Base-by-base conservation (phyloP, 73 alveolate species). In the Paramecium sexaurelia region DNA sequence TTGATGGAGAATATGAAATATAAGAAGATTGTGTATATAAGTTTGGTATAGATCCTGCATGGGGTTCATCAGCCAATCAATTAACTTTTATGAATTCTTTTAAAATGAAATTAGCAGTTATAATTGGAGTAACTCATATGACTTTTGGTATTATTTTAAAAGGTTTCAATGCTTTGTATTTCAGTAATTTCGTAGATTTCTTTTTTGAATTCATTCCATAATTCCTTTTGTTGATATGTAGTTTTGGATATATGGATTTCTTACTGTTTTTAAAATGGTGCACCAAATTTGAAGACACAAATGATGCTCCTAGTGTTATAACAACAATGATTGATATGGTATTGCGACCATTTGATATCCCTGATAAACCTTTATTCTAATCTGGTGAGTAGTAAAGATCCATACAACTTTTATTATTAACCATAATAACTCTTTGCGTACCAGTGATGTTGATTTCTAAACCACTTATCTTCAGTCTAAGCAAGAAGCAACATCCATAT, bases 261-360 rank as follows among this genome's bases (percentile, higher is more conserved):
- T 94, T 97, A 24, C 94, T 97, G 27, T 83, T 97, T 68, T 75
- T 94, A 15, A 97, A 97, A 91, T 97, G 99, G 99, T n/a, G 47
- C 24, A 88, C 87, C 6, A 41, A 88, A 26, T 88, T 88, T 19
- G 95, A 91, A 33, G 94, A 95, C 55, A 95, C 95, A 33, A 96
- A 96, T 8, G 68, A 90, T 56, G 99, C 99, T 27, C 99, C 99
- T 2, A 92, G 98, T 67, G 92, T 98, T 43, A 95, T 98, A 73
- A 86, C 99, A 5, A 98, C 97, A 10, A 95, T 98, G 99, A 98
- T 98, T 35, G 96, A 95, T 86, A 97, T 98, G 98, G 95, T 95
- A 15, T 85, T 98, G 41, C 95, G 92, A 83, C 94, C 95, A 5
- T 98, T 98, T 13, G 95, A 37, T 88, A 37, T 69, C 32, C 91